Percentiles rank a stretch among this genome's conserved stretches.
These are phyloP conservation scores for Saccharum hybrid DNA, from an alignment of 202 grass and related monocot species.

Conservation along the genomic window DNA sequence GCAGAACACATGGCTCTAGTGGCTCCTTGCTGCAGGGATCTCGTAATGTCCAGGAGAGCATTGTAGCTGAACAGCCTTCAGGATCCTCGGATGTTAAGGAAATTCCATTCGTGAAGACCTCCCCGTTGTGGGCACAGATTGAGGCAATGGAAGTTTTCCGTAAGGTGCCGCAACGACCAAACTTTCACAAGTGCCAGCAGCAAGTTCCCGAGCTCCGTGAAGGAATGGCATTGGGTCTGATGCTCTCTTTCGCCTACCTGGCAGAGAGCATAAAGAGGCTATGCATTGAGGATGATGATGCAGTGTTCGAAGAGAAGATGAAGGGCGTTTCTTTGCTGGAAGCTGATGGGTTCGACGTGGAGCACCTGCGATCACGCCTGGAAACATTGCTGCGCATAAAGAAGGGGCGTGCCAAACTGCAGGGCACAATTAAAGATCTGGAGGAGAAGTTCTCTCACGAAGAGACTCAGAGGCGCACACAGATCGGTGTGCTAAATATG, in stretches of 20 bases:
- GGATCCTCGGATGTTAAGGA: conserved; percentile 20
- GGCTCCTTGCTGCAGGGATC: neutral
- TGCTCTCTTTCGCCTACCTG: conserved; percentile 63
- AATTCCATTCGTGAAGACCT: conserved; percentile 60
- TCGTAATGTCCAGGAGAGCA: conserved; percentile 22
- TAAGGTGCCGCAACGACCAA: conserved; percentile 53
- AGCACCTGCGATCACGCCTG: conserved; percentile 40
- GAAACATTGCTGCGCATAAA: conserved; percentile 48
- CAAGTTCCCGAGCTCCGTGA: conserved; percentile 54
- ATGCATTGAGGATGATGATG: conserved; percentile 28
- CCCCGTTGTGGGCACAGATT: conserved; percentile 59
- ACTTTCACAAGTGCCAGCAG: conserved; percentile 57
- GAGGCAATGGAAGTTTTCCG: conserved; percentile 64
- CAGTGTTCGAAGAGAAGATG: conserved; percentile 55
- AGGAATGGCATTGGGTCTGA: conserved; percentile 72
- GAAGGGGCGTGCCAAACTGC: neutral
- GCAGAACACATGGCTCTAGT: neutral
- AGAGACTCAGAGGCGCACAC: neutral
- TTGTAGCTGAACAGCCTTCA: conserved; percentile 20
- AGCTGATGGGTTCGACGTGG: conserved; percentile 60
- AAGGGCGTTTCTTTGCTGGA: conserved; percentile 49
- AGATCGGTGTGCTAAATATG: conserved; percentile 27
- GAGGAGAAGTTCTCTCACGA: conserved; percentile 41
- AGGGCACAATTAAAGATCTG: conserved; percentile 18
- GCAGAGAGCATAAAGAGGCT: conserved; percentile 52